These are phyloP conservation scores for Aaosphaeria pasadenensis DNA, from an alignment of 2,329 filamentous ascomycete species.

Conservation along the genomic window DNA sequence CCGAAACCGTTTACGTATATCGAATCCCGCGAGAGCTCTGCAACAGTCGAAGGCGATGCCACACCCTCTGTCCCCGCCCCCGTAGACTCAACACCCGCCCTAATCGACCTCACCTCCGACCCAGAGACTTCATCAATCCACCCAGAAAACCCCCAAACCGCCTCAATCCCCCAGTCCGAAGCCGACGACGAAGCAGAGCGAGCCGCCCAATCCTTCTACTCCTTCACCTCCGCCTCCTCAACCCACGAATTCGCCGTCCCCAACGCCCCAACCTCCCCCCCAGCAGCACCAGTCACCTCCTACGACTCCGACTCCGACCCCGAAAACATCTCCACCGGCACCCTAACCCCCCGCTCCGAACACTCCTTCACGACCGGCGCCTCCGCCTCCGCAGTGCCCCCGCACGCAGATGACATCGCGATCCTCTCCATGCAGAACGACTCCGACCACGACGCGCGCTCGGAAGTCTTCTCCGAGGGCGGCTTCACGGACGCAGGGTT, in stretches of 20 bases:
- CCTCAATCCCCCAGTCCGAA: constrained; percentile 16
- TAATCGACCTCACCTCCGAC: constrained; percentile 33
- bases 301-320: constrained; percentile 16
- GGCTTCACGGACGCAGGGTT: constrained; percentile 36
- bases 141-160: constrained; percentile 16
- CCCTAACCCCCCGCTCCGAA: constrained; percentile 38
- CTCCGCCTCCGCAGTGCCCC: constrained; percentile 27
- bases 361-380: constrained; percentile 25
- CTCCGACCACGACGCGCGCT: constrained; percentile 31
- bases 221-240: constrained; percentile 23
- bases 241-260: constrained; percentile 5
- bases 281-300: constrained; percentile 2
- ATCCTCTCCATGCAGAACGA: constrained; percentile 34
- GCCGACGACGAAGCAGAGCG: constrained; percentile 10
- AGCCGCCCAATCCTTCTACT: constrained; percentile 36
- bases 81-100: constrained; percentile 8
- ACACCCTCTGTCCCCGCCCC: constrained; percentile 2
- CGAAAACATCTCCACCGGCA: constrained; percentile 34
- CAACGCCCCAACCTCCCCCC: neutral
- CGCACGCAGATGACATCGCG: constrained; percentile 32
- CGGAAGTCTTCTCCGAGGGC: constrained; percentile 32
- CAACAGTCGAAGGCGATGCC: constrained; percentile 21
- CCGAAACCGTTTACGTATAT: constrained; percentile 23
- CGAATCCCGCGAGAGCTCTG: constrained; percentile 29
- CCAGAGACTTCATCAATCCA: constrained; percentile 7